Evolutionary conservation across 176 grass and related monocot species (phyloP).

Genomic region (Tillandsia leiboldiana): DNA sequence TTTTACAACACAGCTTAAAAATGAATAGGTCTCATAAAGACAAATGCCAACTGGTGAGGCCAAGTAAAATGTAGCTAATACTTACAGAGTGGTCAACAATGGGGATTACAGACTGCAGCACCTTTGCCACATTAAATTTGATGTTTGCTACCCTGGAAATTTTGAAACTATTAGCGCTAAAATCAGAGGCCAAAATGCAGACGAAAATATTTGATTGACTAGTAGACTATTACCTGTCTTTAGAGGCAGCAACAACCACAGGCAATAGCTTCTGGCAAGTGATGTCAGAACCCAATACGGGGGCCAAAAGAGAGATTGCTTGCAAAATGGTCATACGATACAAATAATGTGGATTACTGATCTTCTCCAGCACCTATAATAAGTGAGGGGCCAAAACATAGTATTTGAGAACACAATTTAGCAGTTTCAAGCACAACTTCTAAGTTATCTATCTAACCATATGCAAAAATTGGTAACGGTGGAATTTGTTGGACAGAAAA

Average conservation of each 20-base stretch:
- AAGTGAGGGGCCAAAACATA: too few relatives aligned
- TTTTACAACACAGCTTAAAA: background rate
- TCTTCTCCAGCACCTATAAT: slow-evolving; percentile 70
- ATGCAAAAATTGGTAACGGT: too few relatives aligned
- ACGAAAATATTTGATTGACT: background rate
- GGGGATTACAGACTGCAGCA: slow-evolving; percentile 59
- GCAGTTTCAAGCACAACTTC: too few relatives aligned
- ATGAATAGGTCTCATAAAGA: background rate
- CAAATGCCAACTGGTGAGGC: background rate
- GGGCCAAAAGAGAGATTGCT: slow-evolving; percentile 69
- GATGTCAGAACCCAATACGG: slow-evolving; percentile 89
- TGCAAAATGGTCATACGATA: slow-evolving; percentile 81
- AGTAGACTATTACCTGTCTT: slow-evolving; percentile 51
- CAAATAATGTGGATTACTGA: slow-evolving; percentile 91
- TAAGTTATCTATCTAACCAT: too few relatives aligned
- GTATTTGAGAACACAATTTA: too few relatives aligned
- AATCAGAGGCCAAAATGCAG: background rate
- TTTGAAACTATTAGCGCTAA: background rate
- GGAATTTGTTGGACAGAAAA: too few relatives aligned
- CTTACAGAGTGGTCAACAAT: slow-evolving; percentile 77
- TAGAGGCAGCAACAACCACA: slow-evolving; percentile 66
- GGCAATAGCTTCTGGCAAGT: slow-evolving; percentile 69
- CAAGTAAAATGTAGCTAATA: background rate
- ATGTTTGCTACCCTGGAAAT: slow-evolving; percentile 83
- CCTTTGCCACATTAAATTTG: slow-evolving; percentile 93